phyloP scores from a whole-genome alignment of 441 rosid species.

The Caryocar brasiliense region DNA sequence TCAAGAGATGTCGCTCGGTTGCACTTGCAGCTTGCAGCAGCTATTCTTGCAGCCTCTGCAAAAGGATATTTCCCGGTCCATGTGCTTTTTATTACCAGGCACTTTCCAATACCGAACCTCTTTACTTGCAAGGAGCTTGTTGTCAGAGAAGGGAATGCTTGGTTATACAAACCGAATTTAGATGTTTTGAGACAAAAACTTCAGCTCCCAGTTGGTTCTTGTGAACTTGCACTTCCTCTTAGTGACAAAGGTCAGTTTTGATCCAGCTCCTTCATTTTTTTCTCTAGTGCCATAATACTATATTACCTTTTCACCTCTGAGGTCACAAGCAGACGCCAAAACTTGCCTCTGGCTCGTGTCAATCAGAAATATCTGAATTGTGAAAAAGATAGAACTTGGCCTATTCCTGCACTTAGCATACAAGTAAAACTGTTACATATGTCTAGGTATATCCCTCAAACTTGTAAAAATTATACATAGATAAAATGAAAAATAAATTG shows the following conservation, averaged over 20 bases:
- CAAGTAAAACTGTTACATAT: too few species aligned
- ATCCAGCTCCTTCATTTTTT: not conserved
- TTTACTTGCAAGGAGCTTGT: conserved; percentile 71
- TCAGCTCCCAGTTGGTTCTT: conserved; percentile 74
- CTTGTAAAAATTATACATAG: too few species aligned
- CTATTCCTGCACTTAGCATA: too few species aligned
- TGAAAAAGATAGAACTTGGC: too few species aligned
- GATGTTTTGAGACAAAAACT: conserved; percentile 57
- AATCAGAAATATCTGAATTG: too few species aligned
- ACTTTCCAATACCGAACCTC: conserved; percentile 67
- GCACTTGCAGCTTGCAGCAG: conserved; percentile 77
- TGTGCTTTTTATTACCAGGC: conserved; percentile 43
- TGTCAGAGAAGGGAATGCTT: conserved; percentile 39
- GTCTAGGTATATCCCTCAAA: too few species aligned
- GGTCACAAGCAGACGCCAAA: too few species aligned
- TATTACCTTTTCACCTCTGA: too few species aligned
- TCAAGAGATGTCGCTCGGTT: conserved; percentile 73
- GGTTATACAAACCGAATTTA: conserved; percentile 64
- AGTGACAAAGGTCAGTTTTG: conserved; percentile 47
- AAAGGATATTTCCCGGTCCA: conserved; percentile 60
- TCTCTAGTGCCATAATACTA: too few species aligned
- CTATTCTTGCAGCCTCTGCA: conserved; percentile 50
- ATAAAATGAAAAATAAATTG: too few species aligned
- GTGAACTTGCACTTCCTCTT: conserved; percentile 84
- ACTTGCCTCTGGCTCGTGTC: too few species aligned